Conservation (phyloP, 2,329 filamentous ascomycete species). For the Stachybotrys chartarum region DNA sequence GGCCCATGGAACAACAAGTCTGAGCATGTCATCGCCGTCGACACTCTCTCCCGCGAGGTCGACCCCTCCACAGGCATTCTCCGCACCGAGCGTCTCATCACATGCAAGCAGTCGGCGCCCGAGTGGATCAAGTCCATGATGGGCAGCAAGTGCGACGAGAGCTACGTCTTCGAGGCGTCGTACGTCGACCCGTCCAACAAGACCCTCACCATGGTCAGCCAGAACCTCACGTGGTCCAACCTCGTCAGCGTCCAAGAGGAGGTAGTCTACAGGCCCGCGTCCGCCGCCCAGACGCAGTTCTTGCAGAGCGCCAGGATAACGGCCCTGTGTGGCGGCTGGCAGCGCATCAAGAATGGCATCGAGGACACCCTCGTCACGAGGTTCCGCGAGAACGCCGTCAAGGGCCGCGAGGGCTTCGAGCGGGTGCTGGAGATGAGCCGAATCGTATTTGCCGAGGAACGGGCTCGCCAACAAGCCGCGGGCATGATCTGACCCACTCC, state of each 20-base stretch:
- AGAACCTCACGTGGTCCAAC: conserved; percentile 90
- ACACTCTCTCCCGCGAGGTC: conserved; percentile 71
- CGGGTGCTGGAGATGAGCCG: conserved; percentile 89
- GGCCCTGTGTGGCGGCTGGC: conserved; percentile 91
- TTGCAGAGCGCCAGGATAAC: conserved; percentile 88
- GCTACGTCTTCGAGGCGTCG: conserved; percentile 88
- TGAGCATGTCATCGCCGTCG: conserved; percentile 92
- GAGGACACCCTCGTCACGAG: conserved; percentile 84
- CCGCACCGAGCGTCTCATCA: conserved; percentile 55
- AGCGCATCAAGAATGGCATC: conserved; percentile 92
- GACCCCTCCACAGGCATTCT: conserved; percentile 52
- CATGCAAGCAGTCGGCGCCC: conserved; percentile 57
- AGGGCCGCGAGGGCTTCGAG: conserved; percentile 92
- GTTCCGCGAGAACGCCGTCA: conserved; percentile 86
- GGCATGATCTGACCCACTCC: not conserved
- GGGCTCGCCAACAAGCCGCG: conserved; percentile 42
- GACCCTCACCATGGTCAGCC: conserved; percentile 93
- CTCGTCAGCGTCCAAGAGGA: conserved; percentile 90
- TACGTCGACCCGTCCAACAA: conserved; percentile 81
- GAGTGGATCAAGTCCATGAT: conserved; percentile 77
- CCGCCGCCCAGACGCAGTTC: conserved; percentile 64
- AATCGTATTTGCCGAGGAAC: conserved; percentile 85
- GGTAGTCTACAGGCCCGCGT: conserved; percentile 68
- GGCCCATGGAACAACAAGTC: conserved; percentile 98
- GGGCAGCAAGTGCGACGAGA: conserved; percentile 66